phyloP scores from a whole-genome alignment of 2,329 filamentous ascomycete species.

The Eutypa lata region DNA sequence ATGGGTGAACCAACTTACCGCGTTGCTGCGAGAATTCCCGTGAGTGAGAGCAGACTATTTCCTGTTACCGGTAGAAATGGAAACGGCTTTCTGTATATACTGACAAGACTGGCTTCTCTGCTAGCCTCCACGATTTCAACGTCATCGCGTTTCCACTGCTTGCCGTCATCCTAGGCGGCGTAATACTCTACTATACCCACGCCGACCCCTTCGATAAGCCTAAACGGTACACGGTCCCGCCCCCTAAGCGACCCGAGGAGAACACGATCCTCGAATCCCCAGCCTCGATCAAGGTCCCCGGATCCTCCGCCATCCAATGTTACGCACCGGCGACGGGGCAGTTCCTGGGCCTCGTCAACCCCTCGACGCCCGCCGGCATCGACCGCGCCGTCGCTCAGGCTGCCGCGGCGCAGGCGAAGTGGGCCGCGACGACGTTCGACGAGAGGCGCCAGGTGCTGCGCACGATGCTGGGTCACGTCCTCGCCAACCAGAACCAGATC shows the following conservation, averaged over 20 bases:
- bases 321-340: slow-evolving; percentile 88
- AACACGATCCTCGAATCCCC: slow-evolving; percentile 55
- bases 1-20: slow-evolving; percentile 22
- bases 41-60: slow-evolving; percentile 2
- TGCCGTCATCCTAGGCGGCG: slow-evolving; percentile 15
- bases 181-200: slow-evolving; percentile 19
- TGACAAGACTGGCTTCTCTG: slow-evolving; percentile 4
- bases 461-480: slow-evolving; percentile 75
- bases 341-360: slow-evolving; percentile 74
- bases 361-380: slow-evolving; percentile 72
- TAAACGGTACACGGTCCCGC: slow-evolving; percentile 57
- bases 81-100: no score
- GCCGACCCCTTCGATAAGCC: slow-evolving; percentile 32
- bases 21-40: slow-evolving; percentile 24
- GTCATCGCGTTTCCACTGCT: slow-evolving; percentile 15
- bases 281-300: slow-evolving; percentile 63
- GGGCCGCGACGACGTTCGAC: slow-evolving; percentile 74
- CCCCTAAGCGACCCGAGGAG: slow-evolving; percentile 59
- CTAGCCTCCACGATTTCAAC: slow-evolving; percentile 15
- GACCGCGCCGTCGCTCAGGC: slow-evolving; percentile 75
- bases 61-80: no score
- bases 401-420: slow-evolving; percentile 69
- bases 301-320: slow-evolving; percentile 71
- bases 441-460: slow-evolving; percentile 76
- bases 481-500: slow-evolving; percentile 87